These are phyloP conservation scores for Penstemon newberryi DNA, from an alignment of 257 asterid genomes.

Conservation along the genomic window DNA sequence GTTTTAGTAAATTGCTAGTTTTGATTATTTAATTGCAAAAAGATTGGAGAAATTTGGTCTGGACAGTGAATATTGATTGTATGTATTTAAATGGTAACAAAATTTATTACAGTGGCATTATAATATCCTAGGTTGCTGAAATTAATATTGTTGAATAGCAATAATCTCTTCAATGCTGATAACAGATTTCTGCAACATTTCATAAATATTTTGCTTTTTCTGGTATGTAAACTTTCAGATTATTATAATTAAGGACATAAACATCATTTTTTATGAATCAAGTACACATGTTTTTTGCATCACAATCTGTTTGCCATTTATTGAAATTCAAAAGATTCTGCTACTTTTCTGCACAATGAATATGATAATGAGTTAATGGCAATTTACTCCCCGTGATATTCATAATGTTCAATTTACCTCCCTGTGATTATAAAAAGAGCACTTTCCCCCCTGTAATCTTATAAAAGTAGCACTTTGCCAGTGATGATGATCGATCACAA, in stretches of 20 bases:
- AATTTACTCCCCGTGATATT: too few species aligned
- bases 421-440: too few species aligned
- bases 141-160: not conserved
- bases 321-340: not conserved
- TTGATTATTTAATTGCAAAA: not conserved
- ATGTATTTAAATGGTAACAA: conserved; percentile 15
- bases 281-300: conserved; percentile 4
- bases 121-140: conserved; percentile 26
- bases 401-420: too few species aligned
- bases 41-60: too few species aligned
- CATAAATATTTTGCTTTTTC: conserved; percentile 13
- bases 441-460: too few species aligned
- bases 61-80: conserved; percentile 18
- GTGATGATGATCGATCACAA: too few species aligned
- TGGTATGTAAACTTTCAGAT: conserved; percentile 11
- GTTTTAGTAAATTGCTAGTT: not conserved
- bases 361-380: not conserved
- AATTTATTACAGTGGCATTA: conserved; percentile 23
- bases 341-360: not conserved
- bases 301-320: conserved; percentile 8
- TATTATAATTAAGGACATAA: conserved; percentile 17
- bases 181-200: not conserved
- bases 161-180: conserved; percentile 3
- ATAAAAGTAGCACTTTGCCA: too few species aligned
- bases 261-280: conserved; percentile 15